phyloP scores from a whole-genome alignment of 805 yeast species.

The Lachancea thermotolerans region DNA sequence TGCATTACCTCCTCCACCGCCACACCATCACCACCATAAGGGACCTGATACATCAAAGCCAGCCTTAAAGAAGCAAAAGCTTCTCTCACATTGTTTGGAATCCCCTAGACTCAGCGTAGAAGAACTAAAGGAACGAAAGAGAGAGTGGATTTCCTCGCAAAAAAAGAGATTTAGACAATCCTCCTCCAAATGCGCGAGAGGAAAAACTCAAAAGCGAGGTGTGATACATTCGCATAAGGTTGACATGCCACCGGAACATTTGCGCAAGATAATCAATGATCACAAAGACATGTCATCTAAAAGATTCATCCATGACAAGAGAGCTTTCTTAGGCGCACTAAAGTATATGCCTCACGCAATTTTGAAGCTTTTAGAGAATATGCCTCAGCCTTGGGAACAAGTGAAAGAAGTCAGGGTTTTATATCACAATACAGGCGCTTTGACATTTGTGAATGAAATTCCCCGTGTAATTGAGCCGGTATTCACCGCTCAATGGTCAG shows the following conservation, averaged over 20 bases:
- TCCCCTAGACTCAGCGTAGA: neutral
- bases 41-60: conserved; percentile 24
- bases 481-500: conserved; percentile 92
- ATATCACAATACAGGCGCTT: conserved; percentile 89
- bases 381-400: conserved; percentile 99
- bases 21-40: conserved; percentile 11
- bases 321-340: conserved; percentile 82
- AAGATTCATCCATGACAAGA: conserved; percentile 74
- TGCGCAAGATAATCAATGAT: conserved; percentile 73
- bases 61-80: conserved; percentile 10
- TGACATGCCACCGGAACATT: conserved; percentile 91
- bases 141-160: conserved; percentile 56
- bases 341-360: conserved; percentile 96
- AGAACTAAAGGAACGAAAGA: conserved; percentile 30
- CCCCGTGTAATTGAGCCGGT: conserved; percentile 92
- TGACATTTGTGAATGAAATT: conserved; percentile 86
- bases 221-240: conserved; percentile 54
- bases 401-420: conserved; percentile 77
- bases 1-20: conserved; percentile 27
- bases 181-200: conserved; percentile 20
- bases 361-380: conserved; percentile 79
- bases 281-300: conserved; percentile 82
- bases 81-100: no score
- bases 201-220: conserved; percentile 31
- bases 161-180: conserved; percentile 44